Evolutionary conservation across 495 filamentous ascomycete species (phyloP).

Genomic region (Talaromyces adpressus): DNA sequence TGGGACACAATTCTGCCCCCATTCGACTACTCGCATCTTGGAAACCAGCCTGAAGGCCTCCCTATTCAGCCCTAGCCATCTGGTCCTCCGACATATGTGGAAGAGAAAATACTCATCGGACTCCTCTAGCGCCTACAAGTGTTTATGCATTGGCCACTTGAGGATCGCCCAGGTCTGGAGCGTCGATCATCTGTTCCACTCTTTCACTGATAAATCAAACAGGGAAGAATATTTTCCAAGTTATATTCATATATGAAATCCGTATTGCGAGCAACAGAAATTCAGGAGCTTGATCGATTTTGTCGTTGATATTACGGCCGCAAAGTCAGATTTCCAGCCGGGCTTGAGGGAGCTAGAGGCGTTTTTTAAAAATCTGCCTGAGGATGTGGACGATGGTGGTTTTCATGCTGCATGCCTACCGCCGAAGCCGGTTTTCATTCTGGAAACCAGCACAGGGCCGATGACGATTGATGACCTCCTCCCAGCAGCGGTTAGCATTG

Average conservation of each 20-base stretch:
- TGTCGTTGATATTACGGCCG: background rate
- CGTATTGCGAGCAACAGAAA: background rate
- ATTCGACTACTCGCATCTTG: background rate
- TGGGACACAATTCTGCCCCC: background rate
- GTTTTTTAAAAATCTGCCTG: background rate
- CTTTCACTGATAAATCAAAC: background rate
- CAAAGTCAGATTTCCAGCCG: background rate
- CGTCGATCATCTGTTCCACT: background rate
- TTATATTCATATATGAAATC: background rate
- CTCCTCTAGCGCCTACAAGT: background rate
- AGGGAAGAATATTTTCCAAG: background rate
- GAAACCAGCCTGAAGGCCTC: background rate
- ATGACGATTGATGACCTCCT: too few relatives aligned
- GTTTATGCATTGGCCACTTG: background rate
- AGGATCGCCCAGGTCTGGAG: background rate
- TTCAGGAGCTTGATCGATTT: background rate
- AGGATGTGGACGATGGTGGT: background rate
- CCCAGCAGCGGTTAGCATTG: background rate
- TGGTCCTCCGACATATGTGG: background rate
- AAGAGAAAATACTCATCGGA: background rate
- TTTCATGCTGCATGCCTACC: background rate
- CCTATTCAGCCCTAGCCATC: background rate
- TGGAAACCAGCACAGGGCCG: too few relatives aligned
- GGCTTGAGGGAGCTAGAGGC: background rate
- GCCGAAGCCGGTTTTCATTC: background rate